A percentile compares a stretch with the other conserved stretches of the same genome.
Evolutionary conservation across 176 grass and related monocot genomes (phyloP).

Genomic region (Olyra latifolia): DNA sequence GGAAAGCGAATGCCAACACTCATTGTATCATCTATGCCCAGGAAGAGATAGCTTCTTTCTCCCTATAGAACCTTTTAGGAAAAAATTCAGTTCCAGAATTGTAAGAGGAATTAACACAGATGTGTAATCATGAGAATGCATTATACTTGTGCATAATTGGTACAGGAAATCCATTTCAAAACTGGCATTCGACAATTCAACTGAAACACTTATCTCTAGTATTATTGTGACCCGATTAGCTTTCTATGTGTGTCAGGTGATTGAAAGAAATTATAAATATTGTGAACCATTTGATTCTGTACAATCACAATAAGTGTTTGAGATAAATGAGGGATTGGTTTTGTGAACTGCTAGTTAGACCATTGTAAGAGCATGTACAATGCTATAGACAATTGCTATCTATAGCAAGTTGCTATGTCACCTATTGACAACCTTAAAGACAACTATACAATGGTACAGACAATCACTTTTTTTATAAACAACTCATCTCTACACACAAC

Average conservation of each 20-base stretch:
- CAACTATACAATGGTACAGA: too few species aligned
- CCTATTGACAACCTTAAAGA: too few species aligned
- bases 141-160: neutral
- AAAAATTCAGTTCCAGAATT: constrained; percentile 47
- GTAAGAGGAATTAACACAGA: constrained; percentile 14
- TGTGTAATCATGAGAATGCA: constrained; percentile 13
- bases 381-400: too few species aligned
- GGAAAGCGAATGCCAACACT: constrained; percentile 76
- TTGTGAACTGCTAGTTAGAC: neutral
- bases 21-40: constrained; percentile 90
- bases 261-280: constrained; percentile 2
- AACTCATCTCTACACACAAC: too few species aligned
- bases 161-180: neutral
- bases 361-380: too few species aligned
- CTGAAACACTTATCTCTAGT: neutral
- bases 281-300: neutral
- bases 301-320: neutral
- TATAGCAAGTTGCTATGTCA: too few species aligned
- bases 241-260: neutral
- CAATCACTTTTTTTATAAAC: too few species aligned
- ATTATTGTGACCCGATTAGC: neutral
- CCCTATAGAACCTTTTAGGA: constrained; percentile 69
- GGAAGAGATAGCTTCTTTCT: constrained; percentile 69
- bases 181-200: constrained; percentile 5
- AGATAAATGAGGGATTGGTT: neutral